These are phyloP conservation scores for Apiospora malaysiana DNA, from an alignment of 2,329 filamentous ascomycete genomes.

Conservation along the genomic window DNA sequence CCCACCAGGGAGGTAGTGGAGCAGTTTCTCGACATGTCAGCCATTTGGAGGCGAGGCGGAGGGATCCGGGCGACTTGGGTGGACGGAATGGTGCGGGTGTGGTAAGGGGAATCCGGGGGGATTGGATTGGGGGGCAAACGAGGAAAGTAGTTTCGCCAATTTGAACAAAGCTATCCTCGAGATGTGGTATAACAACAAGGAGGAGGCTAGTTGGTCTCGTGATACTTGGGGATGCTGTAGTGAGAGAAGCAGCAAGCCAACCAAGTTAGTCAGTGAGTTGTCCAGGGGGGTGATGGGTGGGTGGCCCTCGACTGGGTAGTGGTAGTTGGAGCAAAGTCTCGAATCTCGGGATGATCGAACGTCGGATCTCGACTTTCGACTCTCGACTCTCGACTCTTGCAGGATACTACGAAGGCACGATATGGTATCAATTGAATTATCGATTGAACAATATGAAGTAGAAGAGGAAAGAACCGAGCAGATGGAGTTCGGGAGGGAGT, in stretches of 20 bases:
- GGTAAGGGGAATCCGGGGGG: background rate
- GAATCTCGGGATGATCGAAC: background rate
- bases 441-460: background rate
- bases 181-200: background rate
- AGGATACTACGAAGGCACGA: background rate
- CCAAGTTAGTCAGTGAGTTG: background rate
- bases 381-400: background rate
- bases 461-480: background rate
- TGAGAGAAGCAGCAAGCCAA: slow-evolving; percentile 17
- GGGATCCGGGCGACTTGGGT: background rate
- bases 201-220: background rate
- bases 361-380: background rate
- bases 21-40: slow-evolving; percentile 43
- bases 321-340: background rate
- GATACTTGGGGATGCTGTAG: slow-evolving; percentile 9
- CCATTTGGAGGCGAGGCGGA: slow-evolving; percentile 2
- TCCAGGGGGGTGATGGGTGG: background rate
- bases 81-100: background rate
- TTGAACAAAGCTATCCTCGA: background rate
- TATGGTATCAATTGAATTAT: background rate
- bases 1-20: slow-evolving; percentile 47
- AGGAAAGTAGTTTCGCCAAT: slow-evolving; percentile 6
- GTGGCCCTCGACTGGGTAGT: background rate
- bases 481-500: slow-evolving; percentile 21
- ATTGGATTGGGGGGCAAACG: background rate